Conservation (phyloP, 768 basidiomycete genomes). For the Mycena rebaudengoi region DNA sequence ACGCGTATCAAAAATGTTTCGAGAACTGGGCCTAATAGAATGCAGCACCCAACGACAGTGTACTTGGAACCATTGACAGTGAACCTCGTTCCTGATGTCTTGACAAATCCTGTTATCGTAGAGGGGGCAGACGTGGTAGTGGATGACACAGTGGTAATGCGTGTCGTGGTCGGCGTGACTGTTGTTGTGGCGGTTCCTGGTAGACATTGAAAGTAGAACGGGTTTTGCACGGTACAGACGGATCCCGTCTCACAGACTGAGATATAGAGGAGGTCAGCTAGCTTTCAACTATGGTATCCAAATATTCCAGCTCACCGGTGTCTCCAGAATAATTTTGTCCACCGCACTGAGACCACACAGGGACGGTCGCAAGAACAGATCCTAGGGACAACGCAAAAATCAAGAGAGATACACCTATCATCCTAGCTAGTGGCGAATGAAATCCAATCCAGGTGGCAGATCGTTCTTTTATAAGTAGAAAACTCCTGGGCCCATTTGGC, state of each 20-base stretch:
- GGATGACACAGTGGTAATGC: constrained; percentile 4
- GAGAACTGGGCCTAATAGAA: too few species aligned
- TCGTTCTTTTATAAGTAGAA: too few species aligned
- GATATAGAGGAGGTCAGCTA: background rate
- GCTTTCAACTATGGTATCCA: background rate
- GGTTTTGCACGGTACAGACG: constrained; percentile 53
- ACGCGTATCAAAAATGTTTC: background rate
- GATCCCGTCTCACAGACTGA: constrained; percentile 54
- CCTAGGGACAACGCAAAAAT: too few species aligned
- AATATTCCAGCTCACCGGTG: background rate
- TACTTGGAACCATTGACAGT: background rate
- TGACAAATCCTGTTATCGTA: background rate
- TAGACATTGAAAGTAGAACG: constrained; percentile 64
- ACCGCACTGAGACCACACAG: background rate
- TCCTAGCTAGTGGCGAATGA: too few species aligned
- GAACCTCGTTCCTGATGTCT: background rate
- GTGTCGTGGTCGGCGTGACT: too few species aligned
- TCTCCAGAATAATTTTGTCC: background rate
- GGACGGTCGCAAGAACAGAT: too few species aligned
- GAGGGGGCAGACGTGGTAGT: constrained; percentile 33
- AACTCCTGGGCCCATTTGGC: too few species aligned
- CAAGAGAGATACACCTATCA: too few species aligned
- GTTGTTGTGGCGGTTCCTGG: constrained; percentile 45
- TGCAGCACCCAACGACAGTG: background rate
- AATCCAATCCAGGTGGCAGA: too few species aligned